Conservation (phyloP, 805 yeast genomes). For the Metschnikowia vanudenii region DNA sequence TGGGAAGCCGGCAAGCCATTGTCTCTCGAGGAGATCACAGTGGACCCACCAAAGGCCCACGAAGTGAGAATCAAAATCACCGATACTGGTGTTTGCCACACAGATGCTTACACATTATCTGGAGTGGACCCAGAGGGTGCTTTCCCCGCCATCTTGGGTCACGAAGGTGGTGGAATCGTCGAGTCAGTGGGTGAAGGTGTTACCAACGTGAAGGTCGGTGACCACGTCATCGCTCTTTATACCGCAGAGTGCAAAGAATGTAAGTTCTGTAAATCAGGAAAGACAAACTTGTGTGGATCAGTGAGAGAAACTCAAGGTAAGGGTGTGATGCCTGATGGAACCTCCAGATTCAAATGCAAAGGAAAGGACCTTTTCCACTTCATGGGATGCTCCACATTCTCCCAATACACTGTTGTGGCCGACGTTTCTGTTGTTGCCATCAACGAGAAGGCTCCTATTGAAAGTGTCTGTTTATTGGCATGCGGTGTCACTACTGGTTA, state of each 20-base stretch:
- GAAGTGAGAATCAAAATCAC: conserved; percentile 90
- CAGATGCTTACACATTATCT: conserved; percentile 94
- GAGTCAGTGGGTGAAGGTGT: conserved; percentile 96
- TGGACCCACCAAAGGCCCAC: conserved; percentile 92
- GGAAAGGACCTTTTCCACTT: conserved; percentile 87
- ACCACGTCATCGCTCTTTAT: conserved; percentile 88
- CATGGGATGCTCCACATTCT: conserved; percentile 98
- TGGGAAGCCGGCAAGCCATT: conserved; percentile 92
- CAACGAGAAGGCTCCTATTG: conserved; percentile 77
- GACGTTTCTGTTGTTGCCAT: conserved; percentile 96
- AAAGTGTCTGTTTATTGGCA: conserved; percentile 88
- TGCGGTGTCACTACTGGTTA: conserved; percentile 99
- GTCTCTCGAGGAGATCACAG: conserved; percentile 82
- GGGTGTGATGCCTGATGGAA: conserved; percentile 99
- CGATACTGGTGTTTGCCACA: conserved; percentile 96
- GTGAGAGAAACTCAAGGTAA: conserved; percentile 97
- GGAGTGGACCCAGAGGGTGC: conserved; percentile 97
- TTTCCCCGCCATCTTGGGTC: conserved; percentile 91
- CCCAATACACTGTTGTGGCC: conserved; percentile 97
- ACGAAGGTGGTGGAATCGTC: conserved; percentile 97
- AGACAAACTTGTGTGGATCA: conserved; percentile 94
- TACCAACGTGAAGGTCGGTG: conserved; percentile 85
- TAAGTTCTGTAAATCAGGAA: conserved; percentile 90
- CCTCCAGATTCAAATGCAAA: conserved; percentile 80
- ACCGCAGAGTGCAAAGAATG: conserved; percentile 97